phyloP scores from a whole-genome alignment of 1,284 basidiomycete genomes.

The Ustilago shanxiensis region DNA sequence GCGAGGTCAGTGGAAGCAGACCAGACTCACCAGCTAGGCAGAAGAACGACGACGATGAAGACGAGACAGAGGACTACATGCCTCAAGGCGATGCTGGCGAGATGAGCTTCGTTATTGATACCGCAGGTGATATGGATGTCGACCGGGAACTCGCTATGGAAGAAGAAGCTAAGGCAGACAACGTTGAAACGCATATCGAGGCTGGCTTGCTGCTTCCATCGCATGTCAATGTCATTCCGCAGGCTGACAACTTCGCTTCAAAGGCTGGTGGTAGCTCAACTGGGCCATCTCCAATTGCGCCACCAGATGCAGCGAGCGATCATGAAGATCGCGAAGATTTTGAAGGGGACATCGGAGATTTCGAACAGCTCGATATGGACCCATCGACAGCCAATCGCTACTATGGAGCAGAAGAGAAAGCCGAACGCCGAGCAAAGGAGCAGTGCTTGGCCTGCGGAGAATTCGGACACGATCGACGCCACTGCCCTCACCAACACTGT shows the following conservation, averaged over 20 bases:
- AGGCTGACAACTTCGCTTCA: not conserved
- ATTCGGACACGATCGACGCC: conserved; percentile 53
- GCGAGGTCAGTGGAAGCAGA: not conserved
- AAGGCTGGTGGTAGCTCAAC: conserved; percentile 6
- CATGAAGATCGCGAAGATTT: conserved; percentile 26
- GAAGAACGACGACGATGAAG: conserved; percentile 12
- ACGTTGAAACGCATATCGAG: conserved; percentile 29
- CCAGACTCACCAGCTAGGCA: not conserved
- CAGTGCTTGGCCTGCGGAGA: conserved; percentile 57
- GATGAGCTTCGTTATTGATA: conserved; percentile 48
- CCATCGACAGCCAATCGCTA: conserved; percentile 51
- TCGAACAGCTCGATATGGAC: conserved; percentile 55
- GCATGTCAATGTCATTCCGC: conserved; percentile 36
- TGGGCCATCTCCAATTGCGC: not conserved
- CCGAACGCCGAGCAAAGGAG: conserved; percentile 48
- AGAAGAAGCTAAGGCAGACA: conserved; percentile 24
- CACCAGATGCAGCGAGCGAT: not conserved
- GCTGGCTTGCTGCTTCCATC: conserved; percentile 35
- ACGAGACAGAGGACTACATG: conserved; percentile 9
- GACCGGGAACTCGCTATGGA: conserved; percentile 39
- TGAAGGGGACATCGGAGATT: conserved; percentile 53
- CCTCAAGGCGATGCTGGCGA: conserved; percentile 25
- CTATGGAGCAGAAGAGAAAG: conserved; percentile 58
- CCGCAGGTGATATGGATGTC: conserved; percentile 45
- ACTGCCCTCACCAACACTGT: conserved; percentile 75